Evolutionary conservation across 2,329 filamentous ascomycete genomes (phyloP), one percentile per base, ranked within the genome.

Genomic region (Beauveria brongniartii): DNA sequence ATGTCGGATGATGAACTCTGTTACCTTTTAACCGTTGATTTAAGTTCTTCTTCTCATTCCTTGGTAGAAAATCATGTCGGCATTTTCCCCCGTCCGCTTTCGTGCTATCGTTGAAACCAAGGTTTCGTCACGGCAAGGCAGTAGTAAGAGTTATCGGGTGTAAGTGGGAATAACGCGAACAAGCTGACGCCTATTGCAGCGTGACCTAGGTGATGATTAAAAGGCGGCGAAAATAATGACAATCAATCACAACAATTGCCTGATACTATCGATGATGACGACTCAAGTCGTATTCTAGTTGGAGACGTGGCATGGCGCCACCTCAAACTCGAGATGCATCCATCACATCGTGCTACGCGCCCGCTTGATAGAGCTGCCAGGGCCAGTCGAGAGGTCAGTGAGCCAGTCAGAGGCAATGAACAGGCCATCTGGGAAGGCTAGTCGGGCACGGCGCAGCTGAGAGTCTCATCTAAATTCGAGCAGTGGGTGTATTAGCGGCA

Each of bases 401-500:
- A 59, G 47, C 46, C 46, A 59, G 47, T 44, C 14, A 22, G 47
- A 30, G 37, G 24, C 56, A 16, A 16, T 8, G 30, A 28, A 16
- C 6, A 41, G 55, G 14, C 53, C 46, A 50, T 51, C 43, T 20
- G 18, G 2, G 30, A 24, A 8, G 18, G 16, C 40, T 55, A 56
- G 54, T 37, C 43, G 12, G 16, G 34, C 43, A 40, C 30, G 55
- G n/a, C 46, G 37, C 16, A 18, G 8, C 24, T 30, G 34, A 37
- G 6, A 59, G 47, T 59, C 52, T 52, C 47, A 52, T 18, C 43
- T 59, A 52, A 26, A 59, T 59, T 52, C 40, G 40, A 48, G 40
- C 26, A 18, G 8, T 24, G 48, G 48, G n/a, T 47, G 40, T 46
- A 53, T 43, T 48, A 59, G 41, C 55, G 48, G 55, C 61, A 50